phyloP scores from a whole-genome alignment of 208 protist species.

The Balamuthia mandrillaris region DNA sequence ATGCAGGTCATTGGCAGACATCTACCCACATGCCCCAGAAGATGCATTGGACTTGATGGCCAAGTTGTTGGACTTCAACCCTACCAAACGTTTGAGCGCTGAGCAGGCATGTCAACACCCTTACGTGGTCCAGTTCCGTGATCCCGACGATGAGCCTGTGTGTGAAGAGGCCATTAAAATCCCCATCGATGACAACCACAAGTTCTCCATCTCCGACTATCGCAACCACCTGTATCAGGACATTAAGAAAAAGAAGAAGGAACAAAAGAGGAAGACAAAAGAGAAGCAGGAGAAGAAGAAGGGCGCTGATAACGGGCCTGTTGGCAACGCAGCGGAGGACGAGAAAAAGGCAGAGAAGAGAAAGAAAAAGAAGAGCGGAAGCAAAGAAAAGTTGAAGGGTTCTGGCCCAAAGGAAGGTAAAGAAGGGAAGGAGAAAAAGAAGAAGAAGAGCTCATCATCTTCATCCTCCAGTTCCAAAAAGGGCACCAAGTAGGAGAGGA shows the following conservation, averaged over 20 bases:
- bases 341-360: too few relatives aligned
- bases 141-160: conserved; percentile 58
- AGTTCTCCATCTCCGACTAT: conserved; percentile 42
- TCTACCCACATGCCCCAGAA: conserved; percentile 84
- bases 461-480: too few relatives aligned
- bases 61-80: conserved; percentile 93
- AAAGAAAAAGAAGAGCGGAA: too few relatives aligned
- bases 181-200: conserved; percentile 70
- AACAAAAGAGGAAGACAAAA: conserved; percentile 1
- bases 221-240: conserved; percentile 23
- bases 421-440: too few relatives aligned
- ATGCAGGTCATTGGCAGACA: conserved; percentile 60
- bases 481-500: too few relatives aligned
- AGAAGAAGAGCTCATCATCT: too few relatives aligned
- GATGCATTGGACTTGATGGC: conserved; percentile 89
- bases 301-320: neutral
- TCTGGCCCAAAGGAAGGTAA: too few relatives aligned
- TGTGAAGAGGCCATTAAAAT: conserved; percentile 58
- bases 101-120: conserved; percentile 84
- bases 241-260: conserved; percentile 36
- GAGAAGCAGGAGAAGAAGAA: neutral
- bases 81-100: conserved; percentile 84
- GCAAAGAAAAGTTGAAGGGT: too few relatives aligned
- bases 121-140: conserved; percentile 85
- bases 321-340: too few relatives aligned